These are phyloP conservation scores for Medicago lupulina DNA, from an alignment of 306 rosid species.

Conservation along the genomic window DNA sequence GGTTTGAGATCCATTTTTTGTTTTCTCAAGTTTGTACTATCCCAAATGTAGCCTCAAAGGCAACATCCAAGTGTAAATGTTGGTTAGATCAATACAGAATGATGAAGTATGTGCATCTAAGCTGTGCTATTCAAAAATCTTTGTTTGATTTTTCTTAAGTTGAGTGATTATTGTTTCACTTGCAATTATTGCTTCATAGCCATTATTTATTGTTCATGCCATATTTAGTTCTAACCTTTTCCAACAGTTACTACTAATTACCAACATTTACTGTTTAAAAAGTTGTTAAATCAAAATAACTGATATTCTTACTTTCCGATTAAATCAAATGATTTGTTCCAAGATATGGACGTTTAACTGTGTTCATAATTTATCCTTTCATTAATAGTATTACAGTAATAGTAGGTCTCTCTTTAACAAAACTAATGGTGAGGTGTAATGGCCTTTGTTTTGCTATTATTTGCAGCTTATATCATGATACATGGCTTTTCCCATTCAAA, in stretches of 20 bases:
- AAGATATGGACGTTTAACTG: constrained; percentile 10
- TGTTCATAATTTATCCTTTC: background rate
- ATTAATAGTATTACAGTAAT: background rate
- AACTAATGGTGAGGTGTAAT: background rate
- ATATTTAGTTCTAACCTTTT: background rate
- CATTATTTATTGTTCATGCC: constrained; percentile 1
- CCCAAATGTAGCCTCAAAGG: constrained; percentile 60
- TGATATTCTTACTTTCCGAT: background rate
- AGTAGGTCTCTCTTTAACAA: background rate
- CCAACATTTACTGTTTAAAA: background rate
- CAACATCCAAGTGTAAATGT: constrained; percentile 55
- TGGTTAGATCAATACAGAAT: constrained; percentile 49
- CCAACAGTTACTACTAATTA: no score
- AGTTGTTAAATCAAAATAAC: background rate
- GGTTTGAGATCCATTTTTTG: constrained; percentile 46
- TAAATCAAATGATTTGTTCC: background rate
- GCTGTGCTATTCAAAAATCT: constrained; percentile 12
- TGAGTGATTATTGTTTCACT: constrained; percentile 12
- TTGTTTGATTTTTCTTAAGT: constrained; percentile 9
- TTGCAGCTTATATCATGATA: background rate
- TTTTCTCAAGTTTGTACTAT: constrained; percentile 41
- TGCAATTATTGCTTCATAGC: constrained; percentile 3
- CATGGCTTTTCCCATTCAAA: constrained; percentile 2
- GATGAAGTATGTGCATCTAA: constrained; percentile 22
- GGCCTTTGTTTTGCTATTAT: background rate